Percentiles rank a stretch among this genome's conserved stretches.
Conservation (phyloP, 805 yeast genomes). For the Sungouiella blattae region DNA sequence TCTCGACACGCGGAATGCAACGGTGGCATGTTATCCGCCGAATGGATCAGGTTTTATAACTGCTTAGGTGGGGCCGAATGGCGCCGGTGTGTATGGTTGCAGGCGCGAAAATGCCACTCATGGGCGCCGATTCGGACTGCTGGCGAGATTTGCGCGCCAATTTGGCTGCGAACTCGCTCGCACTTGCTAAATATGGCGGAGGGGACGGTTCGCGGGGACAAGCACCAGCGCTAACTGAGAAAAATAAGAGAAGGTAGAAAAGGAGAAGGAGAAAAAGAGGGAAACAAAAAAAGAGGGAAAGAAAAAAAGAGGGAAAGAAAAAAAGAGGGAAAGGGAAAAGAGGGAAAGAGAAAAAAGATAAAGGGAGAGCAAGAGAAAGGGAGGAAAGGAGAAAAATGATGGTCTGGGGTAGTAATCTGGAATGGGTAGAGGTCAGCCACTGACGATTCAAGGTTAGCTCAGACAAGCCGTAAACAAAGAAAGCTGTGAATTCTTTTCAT, state of each 20-base stretch:
- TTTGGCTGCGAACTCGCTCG: background rate
- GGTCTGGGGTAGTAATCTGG: too few relatives aligned
- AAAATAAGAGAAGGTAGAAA: conserved; percentile 1
- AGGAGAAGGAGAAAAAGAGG: background rate
- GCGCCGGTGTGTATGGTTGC: background rate
- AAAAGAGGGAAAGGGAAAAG: background rate
- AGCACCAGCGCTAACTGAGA: too few relatives aligned
- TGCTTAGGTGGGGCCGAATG: too few relatives aligned
- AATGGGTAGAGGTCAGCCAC: too few relatives aligned
- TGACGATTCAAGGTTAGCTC: too few relatives aligned
- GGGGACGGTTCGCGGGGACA: too few relatives aligned
- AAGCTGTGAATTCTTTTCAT: too few relatives aligned
- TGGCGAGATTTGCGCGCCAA: background rate
- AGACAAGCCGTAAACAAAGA: too few relatives aligned
- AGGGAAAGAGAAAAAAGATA: background rate
- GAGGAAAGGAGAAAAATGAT: too few relatives aligned
- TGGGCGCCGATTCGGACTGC: conserved; percentile 1
- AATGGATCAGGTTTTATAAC: background rate
- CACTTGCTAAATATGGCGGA: conserved; percentile 1
- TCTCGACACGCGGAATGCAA: too few relatives aligned
- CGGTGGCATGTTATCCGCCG: background rate
- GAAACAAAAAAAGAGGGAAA: background rate
- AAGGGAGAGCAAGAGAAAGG: background rate
- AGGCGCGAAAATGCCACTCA: background rate
- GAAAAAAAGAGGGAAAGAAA: background rate